These are phyloP conservation scores for Cryptosporidium parvum DNA, from an alignment of 169 alveolate species.

Conservation along the genomic window DNA sequence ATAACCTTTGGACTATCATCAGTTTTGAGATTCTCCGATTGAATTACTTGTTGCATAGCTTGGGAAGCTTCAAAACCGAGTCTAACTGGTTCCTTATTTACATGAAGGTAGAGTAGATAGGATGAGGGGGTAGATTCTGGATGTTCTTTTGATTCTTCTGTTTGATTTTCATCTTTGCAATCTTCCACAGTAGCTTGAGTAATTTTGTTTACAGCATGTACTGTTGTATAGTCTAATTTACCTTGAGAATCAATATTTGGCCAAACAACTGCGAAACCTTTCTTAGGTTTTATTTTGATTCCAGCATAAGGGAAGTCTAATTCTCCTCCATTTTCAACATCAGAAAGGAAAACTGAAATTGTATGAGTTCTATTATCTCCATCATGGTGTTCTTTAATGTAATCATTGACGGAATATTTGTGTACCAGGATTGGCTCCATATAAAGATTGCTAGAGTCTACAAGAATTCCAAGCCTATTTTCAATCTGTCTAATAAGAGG, in stretches of 20 bases:
- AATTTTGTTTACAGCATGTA: slow-evolving; percentile 65
- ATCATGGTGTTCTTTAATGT: slow-evolving; percentile 70
- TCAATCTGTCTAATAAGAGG: slow-evolving; percentile 42
- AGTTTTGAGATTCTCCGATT: slow-evolving; percentile 3
- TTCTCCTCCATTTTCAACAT: slow-evolving; percentile 64
- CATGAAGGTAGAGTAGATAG: slow-evolving; percentile 53
- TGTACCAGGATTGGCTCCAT: slow-evolving; percentile 70
- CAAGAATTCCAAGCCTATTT: slow-evolving; percentile 59
- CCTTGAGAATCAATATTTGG: slow-evolving; percentile 51
- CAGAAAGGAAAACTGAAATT: slow-evolving; percentile 43
- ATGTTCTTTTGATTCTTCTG: neutral
- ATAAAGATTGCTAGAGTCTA: slow-evolving; percentile 22
- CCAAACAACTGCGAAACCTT: slow-evolving; percentile 73
- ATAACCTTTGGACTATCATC: slow-evolving; percentile 8
- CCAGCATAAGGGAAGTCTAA: slow-evolving; percentile 74
- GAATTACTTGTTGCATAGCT: slow-evolving; percentile 45
- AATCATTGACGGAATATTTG: slow-evolving; percentile 24
- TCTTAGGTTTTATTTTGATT: slow-evolving; percentile 63
- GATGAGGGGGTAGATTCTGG: neutral
- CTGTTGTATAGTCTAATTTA: slow-evolving; percentile 56
- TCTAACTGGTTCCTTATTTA: slow-evolving; percentile 58
- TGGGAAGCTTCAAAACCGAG: slow-evolving; percentile 51
- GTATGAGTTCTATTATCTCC: slow-evolving; percentile 62
- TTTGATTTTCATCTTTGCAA: neutral
- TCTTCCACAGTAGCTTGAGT: neutral